A percentile compares a stretch with the other conserved stretches of the same genome.
Conservation (phyloP, 2,329 filamentous ascomycete genomes). For the Cryphonectria nitschkei region DNA sequence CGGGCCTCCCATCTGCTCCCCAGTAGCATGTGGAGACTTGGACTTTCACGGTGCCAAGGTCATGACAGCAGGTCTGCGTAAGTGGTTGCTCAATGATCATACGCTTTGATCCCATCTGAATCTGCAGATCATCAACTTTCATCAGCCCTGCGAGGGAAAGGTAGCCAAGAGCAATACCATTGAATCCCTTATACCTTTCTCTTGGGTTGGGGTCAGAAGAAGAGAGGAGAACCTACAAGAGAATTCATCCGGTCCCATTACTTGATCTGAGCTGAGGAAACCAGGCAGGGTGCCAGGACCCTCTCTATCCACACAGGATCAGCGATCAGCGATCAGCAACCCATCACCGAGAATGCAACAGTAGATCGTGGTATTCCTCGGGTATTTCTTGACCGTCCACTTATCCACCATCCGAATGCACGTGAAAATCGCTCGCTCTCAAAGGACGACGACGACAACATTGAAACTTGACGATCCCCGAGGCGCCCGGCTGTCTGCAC, state of each 20-base stretch:
- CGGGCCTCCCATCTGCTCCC: not conserved
- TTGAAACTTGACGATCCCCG: not conserved
- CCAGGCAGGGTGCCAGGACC: not conserved
- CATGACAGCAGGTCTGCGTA: not conserved
- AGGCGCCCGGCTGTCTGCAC: no score
- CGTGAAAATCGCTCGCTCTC: not conserved
- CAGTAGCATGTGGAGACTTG: not conserved
- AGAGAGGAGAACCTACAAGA: no score
- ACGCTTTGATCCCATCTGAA: not conserved
- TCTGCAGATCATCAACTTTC: not conserved
- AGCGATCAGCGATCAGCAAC: not conserved
- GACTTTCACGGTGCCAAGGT: not conserved
- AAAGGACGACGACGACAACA: not conserved
- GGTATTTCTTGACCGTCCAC: not conserved
- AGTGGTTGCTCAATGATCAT: not conserved
- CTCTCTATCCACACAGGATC: not conserved
- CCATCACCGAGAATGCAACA: not conserved
- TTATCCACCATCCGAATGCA: not conserved
- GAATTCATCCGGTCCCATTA: not conserved
- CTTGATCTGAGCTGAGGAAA: not conserved
- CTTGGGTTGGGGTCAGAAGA: no score
- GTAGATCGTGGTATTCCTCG: constrained; percentile 5
- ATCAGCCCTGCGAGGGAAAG: not conserved
- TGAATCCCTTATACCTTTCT: no score
- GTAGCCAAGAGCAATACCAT: no score